Percentiles rank a stretch among this genome's conserved stretches.
phyloP scores from a whole-genome alignment of 345 rosid genomes.

The Melastoma malabathricum region DNA sequence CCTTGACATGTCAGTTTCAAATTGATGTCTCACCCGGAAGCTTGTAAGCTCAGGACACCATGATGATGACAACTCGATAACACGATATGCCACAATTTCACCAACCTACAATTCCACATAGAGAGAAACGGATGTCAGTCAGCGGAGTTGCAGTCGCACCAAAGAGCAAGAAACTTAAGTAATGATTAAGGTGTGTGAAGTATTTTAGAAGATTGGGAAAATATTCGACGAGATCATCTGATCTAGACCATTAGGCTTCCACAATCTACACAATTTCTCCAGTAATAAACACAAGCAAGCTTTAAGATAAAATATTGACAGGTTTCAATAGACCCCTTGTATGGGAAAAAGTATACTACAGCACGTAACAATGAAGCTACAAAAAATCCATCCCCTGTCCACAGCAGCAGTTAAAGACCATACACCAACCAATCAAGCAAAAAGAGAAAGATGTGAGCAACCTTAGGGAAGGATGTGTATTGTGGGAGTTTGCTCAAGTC shows the following conservation, averaged over 20 bases:
- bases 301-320: too few species aligned
- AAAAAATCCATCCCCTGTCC: conserved; percentile 3
- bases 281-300: too few species aligned
- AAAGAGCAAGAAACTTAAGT: too few species aligned
- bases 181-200: too few species aligned
- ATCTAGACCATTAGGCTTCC: too few species aligned
- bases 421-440: neutral
- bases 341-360: too few species aligned
- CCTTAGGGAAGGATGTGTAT: conserved; percentile 58
- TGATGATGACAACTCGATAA: conserved; percentile 70
- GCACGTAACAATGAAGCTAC: too few species aligned
- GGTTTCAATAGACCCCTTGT: too few species aligned
- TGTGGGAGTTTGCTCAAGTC: conserved; percentile 54
- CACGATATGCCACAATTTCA: conserved; percentile 75
- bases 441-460: conserved; percentile 10
- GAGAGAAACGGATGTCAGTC: neutral
- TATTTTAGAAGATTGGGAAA: too few species aligned
- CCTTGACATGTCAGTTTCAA: too few species aligned
- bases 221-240: too few species aligned
- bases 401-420: neutral
- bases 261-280: too few species aligned
- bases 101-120: conserved; percentile 50
- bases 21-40: conserved; percentile 38
- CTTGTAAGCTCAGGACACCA: conserved; percentile 89
- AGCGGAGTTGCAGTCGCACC: neutral